Conservation (phyloP, 805 yeast genomes). For the Saccharomycopsis schoenii region DNA sequence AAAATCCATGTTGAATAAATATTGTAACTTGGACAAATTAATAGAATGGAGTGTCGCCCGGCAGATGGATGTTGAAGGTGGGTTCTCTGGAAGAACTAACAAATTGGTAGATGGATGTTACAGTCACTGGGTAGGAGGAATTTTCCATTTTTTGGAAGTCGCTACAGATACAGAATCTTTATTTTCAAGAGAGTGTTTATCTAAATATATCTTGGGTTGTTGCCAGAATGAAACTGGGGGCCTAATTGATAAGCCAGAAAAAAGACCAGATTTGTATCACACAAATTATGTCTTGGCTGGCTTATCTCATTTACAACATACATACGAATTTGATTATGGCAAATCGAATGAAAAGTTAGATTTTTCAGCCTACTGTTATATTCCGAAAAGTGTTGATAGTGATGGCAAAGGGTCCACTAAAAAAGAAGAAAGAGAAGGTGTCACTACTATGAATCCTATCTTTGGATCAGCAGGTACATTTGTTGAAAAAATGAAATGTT, state of each 20-base stretch:
- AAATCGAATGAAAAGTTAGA: constrained; percentile 19
- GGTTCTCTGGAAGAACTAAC: constrained; percentile 82
- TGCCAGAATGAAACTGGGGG: constrained; percentile 70
- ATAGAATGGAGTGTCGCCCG: constrained; percentile 61
- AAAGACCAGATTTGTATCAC: constrained; percentile 76
- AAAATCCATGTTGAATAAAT: constrained; percentile 24
- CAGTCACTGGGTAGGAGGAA: constrained; percentile 90
- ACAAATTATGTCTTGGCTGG: constrained; percentile 82
- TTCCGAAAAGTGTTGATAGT: constrained; percentile 18
- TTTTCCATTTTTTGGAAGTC: constrained; percentile 53
- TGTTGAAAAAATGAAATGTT: constrained; percentile 5
- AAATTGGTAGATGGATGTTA: constrained; percentile 95
- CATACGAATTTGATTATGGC: constrained; percentile 23
- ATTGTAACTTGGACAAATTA: constrained; percentile 40
- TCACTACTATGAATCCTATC: constrained; percentile 8
- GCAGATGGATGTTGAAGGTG: constrained; percentile 72
- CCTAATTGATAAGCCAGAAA: constrained; percentile 80
- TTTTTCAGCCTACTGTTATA: constrained; percentile 26
- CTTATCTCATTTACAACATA: constrained; percentile 47
- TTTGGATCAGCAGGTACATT: constrained; percentile 8
- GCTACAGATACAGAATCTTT: constrained; percentile 24
- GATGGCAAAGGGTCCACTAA: not conserved
- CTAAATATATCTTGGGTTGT: constrained; percentile 60
- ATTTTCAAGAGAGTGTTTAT: constrained; percentile 48
- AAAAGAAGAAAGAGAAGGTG: constrained; percentile 2